Evolutionary conservation across 805 yeast species (phyloP).

Genomic region (Candida alai): DNA sequence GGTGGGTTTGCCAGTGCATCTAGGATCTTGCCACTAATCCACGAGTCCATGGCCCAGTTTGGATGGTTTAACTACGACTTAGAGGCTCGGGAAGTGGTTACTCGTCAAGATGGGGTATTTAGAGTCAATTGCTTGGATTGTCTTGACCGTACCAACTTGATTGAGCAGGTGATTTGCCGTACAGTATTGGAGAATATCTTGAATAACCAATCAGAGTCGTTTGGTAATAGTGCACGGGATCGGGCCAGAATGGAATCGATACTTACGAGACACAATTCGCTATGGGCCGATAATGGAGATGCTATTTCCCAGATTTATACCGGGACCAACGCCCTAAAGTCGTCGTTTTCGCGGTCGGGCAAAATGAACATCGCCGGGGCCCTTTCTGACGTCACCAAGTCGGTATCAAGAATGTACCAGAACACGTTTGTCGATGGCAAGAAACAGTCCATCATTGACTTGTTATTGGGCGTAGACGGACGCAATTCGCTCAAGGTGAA

Average conservation of each 20-base stretch:
- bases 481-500: conserved; percentile 61
- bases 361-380: conserved; percentile 97
- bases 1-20: conserved; percentile 85
- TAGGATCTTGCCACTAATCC: conserved; percentile 58
- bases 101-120: conserved; percentile 87
- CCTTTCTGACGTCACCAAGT: conserved; percentile 92
- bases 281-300: conserved; percentile 76
- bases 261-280: conserved; percentile 68
- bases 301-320: conserved; percentile 61
- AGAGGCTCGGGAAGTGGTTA: conserved; percentile 46
- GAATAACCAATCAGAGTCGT: conserved; percentile 20
- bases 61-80: conserved; percentile 81
- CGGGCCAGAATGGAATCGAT: conserved; percentile 43
- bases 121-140: conserved; percentile 92
- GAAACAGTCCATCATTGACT: conserved; percentile 86
- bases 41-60: conserved; percentile 66
- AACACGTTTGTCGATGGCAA: conserved; percentile 92
- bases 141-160: conserved; percentile 87
- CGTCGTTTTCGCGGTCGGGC: conserved; percentile 91
- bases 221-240: conserved; percentile 19
- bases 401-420: conserved; percentile 91
- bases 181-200: conserved; percentile 53
- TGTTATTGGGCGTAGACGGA: conserved; percentile 75
- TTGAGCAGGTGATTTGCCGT: conserved; percentile 78
- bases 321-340: conserved; percentile 62